These are phyloP conservation scores for Lodderomyces oxycetoniae DNA, from an alignment of 1,139 yeast genomes.

Conservation along the genomic window DNA sequence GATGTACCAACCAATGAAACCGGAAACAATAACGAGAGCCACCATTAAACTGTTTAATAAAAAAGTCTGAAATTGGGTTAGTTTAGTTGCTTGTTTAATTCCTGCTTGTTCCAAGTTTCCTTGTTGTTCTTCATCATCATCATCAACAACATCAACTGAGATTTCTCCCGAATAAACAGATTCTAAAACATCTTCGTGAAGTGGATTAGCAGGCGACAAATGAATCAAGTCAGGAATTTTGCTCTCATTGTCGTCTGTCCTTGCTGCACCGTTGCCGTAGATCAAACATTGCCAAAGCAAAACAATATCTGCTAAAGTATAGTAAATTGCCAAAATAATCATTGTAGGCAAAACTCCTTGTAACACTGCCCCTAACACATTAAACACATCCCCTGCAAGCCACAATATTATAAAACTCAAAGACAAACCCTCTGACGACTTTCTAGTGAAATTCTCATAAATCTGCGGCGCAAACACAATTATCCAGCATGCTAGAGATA, in stretches of 20 bases:
- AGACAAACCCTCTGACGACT: conserved; percentile 84
- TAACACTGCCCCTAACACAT: conserved; percentile 79
- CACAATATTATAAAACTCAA: conserved; percentile 77
- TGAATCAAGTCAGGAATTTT: conserved; percentile 60
- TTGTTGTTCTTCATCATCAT: no score
- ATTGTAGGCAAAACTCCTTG: conserved; percentile 91
- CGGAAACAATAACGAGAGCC: conserved; percentile 63
- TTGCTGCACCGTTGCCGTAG: conserved; percentile 48
- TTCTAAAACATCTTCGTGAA: conserved; percentile 62
- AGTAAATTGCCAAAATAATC: conserved; percentile 85
- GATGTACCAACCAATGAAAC: conserved; percentile 82
- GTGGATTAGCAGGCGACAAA: conserved; percentile 85
- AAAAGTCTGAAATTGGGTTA: conserved; percentile 20
- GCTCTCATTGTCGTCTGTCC: conserved; percentile 18
- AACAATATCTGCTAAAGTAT: conserved; percentile 84
- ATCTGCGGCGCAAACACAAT: conserved; percentile 97
- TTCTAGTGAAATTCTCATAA: conserved; percentile 80
- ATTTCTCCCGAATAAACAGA: conserved; percentile 47
- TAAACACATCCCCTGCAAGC: conserved; percentile 87
- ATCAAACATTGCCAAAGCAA: conserved; percentile 75
- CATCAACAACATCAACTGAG: no score
- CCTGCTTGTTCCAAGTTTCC: conserved; percentile 5
- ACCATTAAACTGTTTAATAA: conserved; percentile 63
- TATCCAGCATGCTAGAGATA: conserved; percentile 95
- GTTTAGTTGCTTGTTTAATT: conserved; percentile 8